Evolutionary conservation across 306 rosid species (phyloP), one percentile per base, ranked within the genome.

Genomic region (Comarum palustre): DNA sequence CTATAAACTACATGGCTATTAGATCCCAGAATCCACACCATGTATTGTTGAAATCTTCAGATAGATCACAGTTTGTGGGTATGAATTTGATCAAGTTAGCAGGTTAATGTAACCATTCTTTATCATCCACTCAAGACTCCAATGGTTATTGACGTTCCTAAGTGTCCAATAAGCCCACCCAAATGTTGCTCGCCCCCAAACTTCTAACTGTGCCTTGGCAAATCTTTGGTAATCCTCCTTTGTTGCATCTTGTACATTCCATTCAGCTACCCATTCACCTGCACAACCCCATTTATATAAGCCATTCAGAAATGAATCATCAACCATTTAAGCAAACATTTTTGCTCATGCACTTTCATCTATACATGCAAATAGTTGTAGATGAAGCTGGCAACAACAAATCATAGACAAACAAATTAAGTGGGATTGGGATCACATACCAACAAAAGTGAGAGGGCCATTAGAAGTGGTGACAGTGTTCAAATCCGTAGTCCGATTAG

Each of bases 151-250:
- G 19, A 80, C 91, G 38, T 89, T 89, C 66, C 79, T 86, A n/a
- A 87, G 84, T 45, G 90, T 70, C 96, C 96, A 92, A 4, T 92
- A 89, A 79, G 91, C 86, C 96, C 97, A 92, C 14, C 96, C 97
- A 83, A 89, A 89, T 47, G 88, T 79, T n/a, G 96, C 91, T 78
- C 76, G 61, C n/a, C 83, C 86, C 66, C 43, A 92, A 34, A 92
- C 86, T 6, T 82, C 84, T 20, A 86, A 38, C 66, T 89, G 96
- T 36, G 96, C 93, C 15, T 71, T 20, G 0, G 81, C 90, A n/a
- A 81, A 92, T 77, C 78, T 86, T 73, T 82, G 85, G 76, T 80
- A 89, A 2, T 89, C 96, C 63, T 81, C 85, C 61, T 87, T 75
- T 12, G 87, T 54, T 48, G 96, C 87, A 1, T 43, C 82, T 1